Evolutionary conservation across 2,329 filamentous ascomycete genomes (phyloP), one percentile per base, ranked within the genome.

Genomic region (Paraconiothyrium brasiliense): DNA sequence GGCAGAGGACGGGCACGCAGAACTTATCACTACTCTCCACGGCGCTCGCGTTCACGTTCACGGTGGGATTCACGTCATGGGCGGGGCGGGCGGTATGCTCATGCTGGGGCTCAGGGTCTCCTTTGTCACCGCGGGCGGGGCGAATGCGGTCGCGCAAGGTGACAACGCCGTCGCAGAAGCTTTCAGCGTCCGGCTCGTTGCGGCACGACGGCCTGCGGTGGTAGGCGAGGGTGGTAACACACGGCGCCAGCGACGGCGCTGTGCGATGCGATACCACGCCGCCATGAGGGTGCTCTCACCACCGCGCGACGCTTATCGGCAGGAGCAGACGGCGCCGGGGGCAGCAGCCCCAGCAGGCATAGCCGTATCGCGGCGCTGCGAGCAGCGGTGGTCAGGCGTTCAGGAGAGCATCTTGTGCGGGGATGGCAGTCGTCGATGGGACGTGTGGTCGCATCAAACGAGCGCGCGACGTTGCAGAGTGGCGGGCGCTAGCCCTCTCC

Each of bases 221-320:
- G 67, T 65, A 55, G 51, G 72, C 71, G 67, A 72, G 69, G 68
- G 58, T 74, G 65, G 74, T 72, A 27, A 64, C 73, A 74, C 74
- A 71, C 73, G 69, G 62, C 66, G 68, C 65, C 67, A 69, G 71
- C 74, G 68, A 51, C 20, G 20, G 20, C 20, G 20, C 41, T 47
- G 59, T 57, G 48, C 57, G 59, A 60, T 67, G 63, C 66, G 57
- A 70, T 73, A 69, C 65, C 69, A 75, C 72, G 51, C 61, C 69
- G 69, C 63, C 71, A 72, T 68, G 62, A 52, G 66, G 55, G 64
- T 63, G 52, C 27, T 4, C 46, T 61, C 51, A 65, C 59, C 43
- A 60, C 55, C 49, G 32, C 27, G 6, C 9, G 27, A 32, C 34
- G 49, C 49, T 52, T 39, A 55, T 35, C 48, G 24, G 30, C 32